Percentiles rank a stretch among this genome's conserved stretches.
These are phyloP conservation scores for Trichoderma sp. DNA, from an alignment of 2,329 filamentous ascomycete species.

Conservation along the genomic window DNA sequence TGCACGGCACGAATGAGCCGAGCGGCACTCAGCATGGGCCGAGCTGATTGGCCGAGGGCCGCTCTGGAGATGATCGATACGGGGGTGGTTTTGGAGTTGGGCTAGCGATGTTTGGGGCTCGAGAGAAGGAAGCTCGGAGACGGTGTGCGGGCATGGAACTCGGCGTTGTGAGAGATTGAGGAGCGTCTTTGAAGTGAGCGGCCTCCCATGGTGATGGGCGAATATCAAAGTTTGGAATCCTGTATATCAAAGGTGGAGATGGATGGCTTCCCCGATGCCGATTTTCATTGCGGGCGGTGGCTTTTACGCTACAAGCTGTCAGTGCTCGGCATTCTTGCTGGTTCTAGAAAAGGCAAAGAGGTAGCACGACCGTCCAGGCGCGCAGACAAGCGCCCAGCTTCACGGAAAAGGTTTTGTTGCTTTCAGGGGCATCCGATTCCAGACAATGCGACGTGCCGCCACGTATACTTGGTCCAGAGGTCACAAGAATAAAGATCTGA, in stretches of 20 bases:
- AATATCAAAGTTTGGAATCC: neutral
- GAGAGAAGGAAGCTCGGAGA: neutral
- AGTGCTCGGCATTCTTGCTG: neutral
- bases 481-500: slow-evolving; percentile 16
- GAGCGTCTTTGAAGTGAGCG: neutral
- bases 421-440: slow-evolving; percentile 4
- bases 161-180: neutral
- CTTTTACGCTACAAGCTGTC: neutral
- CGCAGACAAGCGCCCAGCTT: neutral
- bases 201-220: neutral
- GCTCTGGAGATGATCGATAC: neutral
- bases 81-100: neutral
- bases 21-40: slow-evolving; percentile 10
- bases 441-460: neutral
- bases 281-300: neutral
- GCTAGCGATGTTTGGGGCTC: neutral
- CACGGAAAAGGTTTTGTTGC: neutral
- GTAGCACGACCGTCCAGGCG: neutral
- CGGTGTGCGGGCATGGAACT: neutral
- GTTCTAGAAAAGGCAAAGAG: neutral
- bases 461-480: neutral
- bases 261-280: neutral
- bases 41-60: slow-evolving; percentile 14
- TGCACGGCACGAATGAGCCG: slow-evolving; percentile 23
- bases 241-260: neutral